phyloP scores from a whole-genome alignment of 352 stramenopile species.

The Globisporangium canariense region DNA sequence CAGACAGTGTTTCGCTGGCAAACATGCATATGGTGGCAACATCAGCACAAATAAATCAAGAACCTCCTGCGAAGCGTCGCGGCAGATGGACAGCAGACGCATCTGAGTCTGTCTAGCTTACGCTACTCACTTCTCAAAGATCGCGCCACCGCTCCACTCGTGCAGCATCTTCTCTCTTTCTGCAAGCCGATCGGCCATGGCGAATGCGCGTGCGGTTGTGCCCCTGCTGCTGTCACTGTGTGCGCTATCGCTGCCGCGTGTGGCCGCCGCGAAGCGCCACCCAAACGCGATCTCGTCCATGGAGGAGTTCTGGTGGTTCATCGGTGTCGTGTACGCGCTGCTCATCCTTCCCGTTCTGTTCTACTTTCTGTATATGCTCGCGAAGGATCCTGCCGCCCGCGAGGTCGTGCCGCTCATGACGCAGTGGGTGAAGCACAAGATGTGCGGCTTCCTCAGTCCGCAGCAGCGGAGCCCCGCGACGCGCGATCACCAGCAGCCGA shows the following conservation, averaged over 20 bases:
- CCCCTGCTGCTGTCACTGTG: not conserved
- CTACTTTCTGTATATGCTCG: slow-evolving; percentile 27
- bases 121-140: not conserved
- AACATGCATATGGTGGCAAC: not conserved
- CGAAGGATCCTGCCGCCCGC: slow-evolving; percentile 26
- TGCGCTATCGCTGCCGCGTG: not conserved
- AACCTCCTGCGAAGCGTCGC: slow-evolving; percentile 9
- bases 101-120: not conserved
- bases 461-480: slow-evolving; percentile 9
- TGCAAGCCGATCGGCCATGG: not conserved
- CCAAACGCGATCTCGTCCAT: slow-evolving; percentile 29
- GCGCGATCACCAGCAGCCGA: not conserved
- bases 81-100: not conserved
- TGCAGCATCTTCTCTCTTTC: too few species aligned
- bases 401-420: slow-evolving; percentile 25
- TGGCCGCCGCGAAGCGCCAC: slow-evolving; percentile 11
- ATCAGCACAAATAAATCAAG: not conserved
- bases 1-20: too few species aligned
- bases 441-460: slow-evolving; percentile 24
- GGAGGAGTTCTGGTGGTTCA: slow-evolving; percentile 43
- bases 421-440: slow-evolving; percentile 27
- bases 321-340: slow-evolving; percentile 31
- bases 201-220: not conserved
- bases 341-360: slow-evolving; percentile 36
- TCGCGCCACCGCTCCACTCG: not conserved